Percentiles rank a stretch among this genome's conserved stretches.
These are phyloP conservation scores for Globisporangium alternatum DNA, from an alignment of 352 stramenopile species.

Conservation along the genomic window DNA sequence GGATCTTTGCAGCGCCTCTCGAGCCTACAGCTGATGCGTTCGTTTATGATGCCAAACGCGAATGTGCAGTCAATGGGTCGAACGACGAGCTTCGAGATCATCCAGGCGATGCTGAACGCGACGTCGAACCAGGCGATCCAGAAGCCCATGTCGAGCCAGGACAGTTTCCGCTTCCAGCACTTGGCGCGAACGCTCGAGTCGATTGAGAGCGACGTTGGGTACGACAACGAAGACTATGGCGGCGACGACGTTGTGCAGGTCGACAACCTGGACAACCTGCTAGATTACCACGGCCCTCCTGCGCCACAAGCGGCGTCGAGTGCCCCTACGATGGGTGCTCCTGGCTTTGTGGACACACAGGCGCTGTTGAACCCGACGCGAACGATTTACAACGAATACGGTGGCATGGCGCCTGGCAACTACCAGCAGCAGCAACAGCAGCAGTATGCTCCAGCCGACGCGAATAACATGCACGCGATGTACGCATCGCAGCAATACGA, in stretches of 20 bases:
- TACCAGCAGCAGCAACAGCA: constrained; percentile 28
- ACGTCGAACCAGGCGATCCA: constrained; percentile 84
- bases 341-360: constrained; percentile 67
- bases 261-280: constrained; percentile 82
- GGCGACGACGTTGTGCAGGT: constrained; percentile 79
- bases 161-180: constrained; percentile 86
- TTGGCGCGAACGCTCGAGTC: constrained; percentile 72
- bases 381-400: constrained; percentile 53
- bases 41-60: constrained; percentile 52
- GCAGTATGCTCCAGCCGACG: constrained; percentile 32
- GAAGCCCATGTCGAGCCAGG: constrained; percentile 84
- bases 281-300: constrained; percentile 60
- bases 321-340: constrained; percentile 17
- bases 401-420: constrained; percentile 9
- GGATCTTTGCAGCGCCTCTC: constrained; percentile 66
- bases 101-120: constrained; percentile 85
- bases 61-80: constrained; percentile 47
- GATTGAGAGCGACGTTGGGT: constrained; percentile 78
- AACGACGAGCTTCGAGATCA: constrained; percentile 86
- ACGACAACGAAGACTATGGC: constrained; percentile 83
- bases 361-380: constrained; percentile 54
- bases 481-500: constrained; percentile 24
- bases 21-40: constrained; percentile 79
- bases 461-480: constrained; percentile 23
- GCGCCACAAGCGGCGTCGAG: constrained; percentile 5